Percentiles rank a stretch among this genome's conserved stretches.
Conservation (phyloP, 495 filamentous ascomycete species). For the Pseudotulostoma volvatum region DNA sequence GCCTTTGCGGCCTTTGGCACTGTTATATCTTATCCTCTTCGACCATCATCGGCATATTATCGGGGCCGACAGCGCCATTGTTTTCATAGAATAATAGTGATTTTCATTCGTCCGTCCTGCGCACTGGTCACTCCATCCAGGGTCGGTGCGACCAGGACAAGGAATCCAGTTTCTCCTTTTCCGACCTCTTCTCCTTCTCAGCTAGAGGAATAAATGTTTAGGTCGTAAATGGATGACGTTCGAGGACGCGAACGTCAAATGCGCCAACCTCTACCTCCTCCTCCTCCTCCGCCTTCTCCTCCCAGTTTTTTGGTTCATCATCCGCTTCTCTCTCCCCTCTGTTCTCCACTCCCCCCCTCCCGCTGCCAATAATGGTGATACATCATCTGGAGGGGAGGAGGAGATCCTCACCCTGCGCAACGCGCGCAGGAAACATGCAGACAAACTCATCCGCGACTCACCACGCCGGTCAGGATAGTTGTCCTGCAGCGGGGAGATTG, state of each 20-base stretch:
- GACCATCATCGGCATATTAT: no score
- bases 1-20: constrained; percentile 71
- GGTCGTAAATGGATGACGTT: constrained; percentile 53
- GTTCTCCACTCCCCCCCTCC: not conserved
- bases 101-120: constrained; percentile 17
- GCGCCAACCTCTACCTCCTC: constrained; percentile 11
- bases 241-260: constrained; percentile 72
- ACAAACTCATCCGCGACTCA: constrained; percentile 94
- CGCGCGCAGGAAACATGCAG: constrained; percentile 61
- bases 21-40: constrained; percentile 66
- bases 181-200: constrained; percentile 43
- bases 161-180: constrained; percentile 57
- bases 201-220: constrained; percentile 69
- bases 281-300: constrained; percentile 9
- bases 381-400: no score
- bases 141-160: constrained; percentile 78
- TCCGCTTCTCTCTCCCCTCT: no score
- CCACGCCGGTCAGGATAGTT: constrained; percentile 41
- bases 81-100: no score
- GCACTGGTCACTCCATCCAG: constrained; percentile 41
- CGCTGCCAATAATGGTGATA: not conserved
- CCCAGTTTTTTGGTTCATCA: constrained; percentile 1
- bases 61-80: no score
- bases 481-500: constrained; percentile 55
- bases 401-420: constrained; percentile 22